A percentile compares a stretch with the other conserved stretches of the same genome.
Evolutionary conservation across 2,329 filamentous ascomycete species (phyloP).

Genomic region (Pseudofabraea citricarpa): DNA sequence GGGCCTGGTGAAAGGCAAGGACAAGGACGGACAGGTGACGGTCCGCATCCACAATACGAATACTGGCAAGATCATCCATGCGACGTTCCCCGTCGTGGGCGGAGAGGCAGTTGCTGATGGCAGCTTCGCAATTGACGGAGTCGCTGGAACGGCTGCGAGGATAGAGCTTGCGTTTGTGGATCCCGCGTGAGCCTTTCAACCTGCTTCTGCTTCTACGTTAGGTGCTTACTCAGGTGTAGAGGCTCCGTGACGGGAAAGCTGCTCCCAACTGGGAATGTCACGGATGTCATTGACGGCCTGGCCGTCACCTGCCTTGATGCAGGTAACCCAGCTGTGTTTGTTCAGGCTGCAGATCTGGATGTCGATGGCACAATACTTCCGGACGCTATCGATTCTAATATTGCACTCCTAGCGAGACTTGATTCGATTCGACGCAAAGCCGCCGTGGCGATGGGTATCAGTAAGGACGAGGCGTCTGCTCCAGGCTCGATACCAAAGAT

Average conservation of each 20-base stretch:
- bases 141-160: slow-evolving; percentile 50
- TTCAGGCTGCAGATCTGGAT: slow-evolving; percentile 48
- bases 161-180: slow-evolving; percentile 57
- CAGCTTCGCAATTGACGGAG: slow-evolving; percentile 59
- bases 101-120: slow-evolving; percentile 44
- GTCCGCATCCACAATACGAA: slow-evolving; percentile 69
- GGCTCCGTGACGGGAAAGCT: slow-evolving; percentile 59
- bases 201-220: background rate
- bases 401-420: slow-evolving; percentile 39
- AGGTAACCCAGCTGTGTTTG: slow-evolving; percentile 59
- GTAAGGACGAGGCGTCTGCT: slow-evolving; percentile 35
- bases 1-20: slow-evolving; percentile 34
- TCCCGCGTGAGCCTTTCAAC: slow-evolving; percentile 36
- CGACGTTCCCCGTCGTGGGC: slow-evolving; percentile 48
- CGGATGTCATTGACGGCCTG: slow-evolving; percentile 46
- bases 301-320: slow-evolving; percentile 56
- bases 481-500: slow-evolving; percentile 61
- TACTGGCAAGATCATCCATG: slow-evolving; percentile 58
- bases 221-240: slow-evolving; percentile 7
- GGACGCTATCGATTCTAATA: slow-evolving; percentile 43
- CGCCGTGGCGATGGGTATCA: slow-evolving; percentile 56
- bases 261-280: slow-evolving; percentile 51
- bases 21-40: slow-evolving; percentile 29
- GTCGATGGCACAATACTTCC: slow-evolving; percentile 47
- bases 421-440: slow-evolving; percentile 53